phyloP scores from a whole-genome alignment of 495 filamentous ascomycete species.

The Aspergillus steynii region DNA sequence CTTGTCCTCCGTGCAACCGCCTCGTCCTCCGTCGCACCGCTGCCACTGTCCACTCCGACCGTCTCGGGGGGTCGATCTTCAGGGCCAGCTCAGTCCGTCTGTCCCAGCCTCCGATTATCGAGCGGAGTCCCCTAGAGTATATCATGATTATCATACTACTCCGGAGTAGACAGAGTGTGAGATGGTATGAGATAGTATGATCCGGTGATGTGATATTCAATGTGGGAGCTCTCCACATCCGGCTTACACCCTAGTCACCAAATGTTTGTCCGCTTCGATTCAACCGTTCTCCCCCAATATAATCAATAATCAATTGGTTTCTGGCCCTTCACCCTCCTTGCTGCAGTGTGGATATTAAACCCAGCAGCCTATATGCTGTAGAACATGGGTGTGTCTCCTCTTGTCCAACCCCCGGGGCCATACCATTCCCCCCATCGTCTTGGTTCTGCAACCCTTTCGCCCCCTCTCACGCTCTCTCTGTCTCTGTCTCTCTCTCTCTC shows the following conservation, averaged over 20 bases:
- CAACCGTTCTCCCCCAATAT: too few relatives aligned
- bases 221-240: neutral
- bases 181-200: too few relatives aligned
- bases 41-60: too few relatives aligned
- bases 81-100: neutral
- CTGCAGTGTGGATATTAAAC: neutral
- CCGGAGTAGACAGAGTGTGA: too few relatives aligned
- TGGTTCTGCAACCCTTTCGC: neutral
- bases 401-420: neutral
- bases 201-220: too few relatives aligned
- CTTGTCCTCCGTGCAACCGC: constrained; percentile 7
- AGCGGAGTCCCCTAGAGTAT: neutral
- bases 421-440: too few relatives aligned
- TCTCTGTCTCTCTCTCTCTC: neutral
- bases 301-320: too few relatives aligned
- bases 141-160: too few relatives aligned
- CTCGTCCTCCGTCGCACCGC: neutral
- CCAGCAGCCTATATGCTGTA: neutral
- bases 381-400: neutral
- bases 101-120: neutral
- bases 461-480: neutral
- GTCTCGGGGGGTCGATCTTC: neutral
- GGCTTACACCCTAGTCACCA: neutral
- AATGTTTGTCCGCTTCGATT: neutral
- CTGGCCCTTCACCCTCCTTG: neutral